Conservation (phyloP, 1,284 basidiomycete species). For the Cryptococcus wingfieldii region DNA sequence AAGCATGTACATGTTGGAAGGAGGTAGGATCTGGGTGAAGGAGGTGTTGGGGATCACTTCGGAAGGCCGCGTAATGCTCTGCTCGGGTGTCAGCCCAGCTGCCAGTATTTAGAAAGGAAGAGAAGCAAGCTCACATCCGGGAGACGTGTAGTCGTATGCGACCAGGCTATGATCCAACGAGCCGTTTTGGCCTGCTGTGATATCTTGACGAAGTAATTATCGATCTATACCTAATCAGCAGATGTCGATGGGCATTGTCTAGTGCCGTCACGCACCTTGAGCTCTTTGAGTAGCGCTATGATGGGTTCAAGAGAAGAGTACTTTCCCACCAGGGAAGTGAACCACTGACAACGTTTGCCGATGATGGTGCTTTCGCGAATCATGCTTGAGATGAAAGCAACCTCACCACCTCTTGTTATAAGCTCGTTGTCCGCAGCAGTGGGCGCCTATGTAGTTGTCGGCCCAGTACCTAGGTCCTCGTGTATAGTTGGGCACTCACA, state of each 20-base stretch:
- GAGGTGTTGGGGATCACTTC: conserved; percentile 50
- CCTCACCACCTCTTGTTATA: conserved; percentile 81
- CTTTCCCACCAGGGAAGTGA: conserved; percentile 85
- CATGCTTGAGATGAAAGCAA: conserved; percentile 70
- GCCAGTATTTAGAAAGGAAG: background rate
- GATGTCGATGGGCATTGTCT: background rate
- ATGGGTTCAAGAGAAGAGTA: conserved; percentile 66
- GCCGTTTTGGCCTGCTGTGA: conserved; percentile 79
- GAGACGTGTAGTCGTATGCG: conserved; percentile 59
- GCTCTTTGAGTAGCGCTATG: conserved; percentile 56
- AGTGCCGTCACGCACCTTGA: conserved; percentile 51
- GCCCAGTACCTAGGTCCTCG: background rate
- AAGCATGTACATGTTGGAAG: conserved; percentile 43
- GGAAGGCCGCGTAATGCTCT: conserved; percentile 22
- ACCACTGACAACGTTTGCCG: conserved; percentile 69
- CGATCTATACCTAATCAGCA: conserved; percentile 53
- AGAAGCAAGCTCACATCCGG: conserved; percentile 62
- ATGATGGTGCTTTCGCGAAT: conserved; percentile 64
- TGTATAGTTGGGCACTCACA: conserved; percentile 50
- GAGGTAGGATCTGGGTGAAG: conserved; percentile 54
- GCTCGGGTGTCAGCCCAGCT: background rate
- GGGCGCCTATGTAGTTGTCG: conserved; percentile 58
- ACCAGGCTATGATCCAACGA: conserved; percentile 88
- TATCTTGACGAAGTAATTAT: conserved; percentile 78
- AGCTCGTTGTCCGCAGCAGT: conserved; percentile 80